These are phyloP conservation scores for Pichia exigua DNA, from an alignment of 805 yeast genomes.

Conservation along the genomic window DNA sequence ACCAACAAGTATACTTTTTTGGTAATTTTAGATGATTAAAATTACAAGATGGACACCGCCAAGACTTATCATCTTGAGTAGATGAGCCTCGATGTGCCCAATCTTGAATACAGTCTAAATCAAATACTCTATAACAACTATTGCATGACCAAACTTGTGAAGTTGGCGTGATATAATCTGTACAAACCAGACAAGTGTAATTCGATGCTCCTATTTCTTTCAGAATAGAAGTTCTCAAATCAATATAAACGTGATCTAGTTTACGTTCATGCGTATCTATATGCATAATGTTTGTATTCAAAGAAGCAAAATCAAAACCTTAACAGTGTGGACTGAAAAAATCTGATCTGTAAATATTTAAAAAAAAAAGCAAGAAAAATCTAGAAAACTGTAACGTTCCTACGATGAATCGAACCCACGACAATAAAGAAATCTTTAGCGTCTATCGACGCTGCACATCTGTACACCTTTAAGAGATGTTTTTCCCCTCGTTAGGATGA, in stretches of 20 bases:
- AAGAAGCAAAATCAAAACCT: neutral
- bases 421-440: neutral
- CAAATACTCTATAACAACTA: conserved; percentile 76
- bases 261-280: neutral
- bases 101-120: conserved; percentile 71
- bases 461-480: conserved; percentile 2
- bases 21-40: conserved; percentile 40
- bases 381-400: neutral
- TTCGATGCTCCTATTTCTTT: conserved; percentile 58
- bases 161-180: conserved; percentile 62
- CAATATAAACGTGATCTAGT: neutral
- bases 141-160: conserved; percentile 75
- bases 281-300: neutral
- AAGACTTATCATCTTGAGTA: conserved; percentile 46
- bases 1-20: conserved; percentile 71
- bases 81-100: conserved; percentile 81
- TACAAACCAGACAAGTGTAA: conserved; percentile 82
- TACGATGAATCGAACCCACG: neutral
- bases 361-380: neutral
- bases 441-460: neutral
- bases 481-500: neutral
- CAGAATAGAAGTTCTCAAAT: conserved; percentile 30
- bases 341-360: neutral
- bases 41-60: conserved; percentile 88
- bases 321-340: neutral